Percentiles rank a stretch among this genome's conserved stretches.
Evolutionary conservation across 768 basidiomycete species (phyloP).

Genomic region (Phlebiopsis flavidoalba): DNA sequence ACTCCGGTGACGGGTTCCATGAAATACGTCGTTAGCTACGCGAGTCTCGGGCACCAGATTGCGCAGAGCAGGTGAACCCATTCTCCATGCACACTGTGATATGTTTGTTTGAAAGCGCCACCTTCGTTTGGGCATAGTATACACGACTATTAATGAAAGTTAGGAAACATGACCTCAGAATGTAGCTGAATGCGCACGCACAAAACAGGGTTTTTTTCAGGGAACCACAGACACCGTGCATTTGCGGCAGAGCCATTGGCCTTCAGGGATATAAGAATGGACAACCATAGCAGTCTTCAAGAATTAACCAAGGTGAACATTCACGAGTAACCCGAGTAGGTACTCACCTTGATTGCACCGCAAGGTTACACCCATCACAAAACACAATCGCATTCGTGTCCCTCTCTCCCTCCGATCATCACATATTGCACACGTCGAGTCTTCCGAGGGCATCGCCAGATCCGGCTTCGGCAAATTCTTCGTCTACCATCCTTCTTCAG

Average conservation of each 20-base stretch:
- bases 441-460: constrained; percentile 85
- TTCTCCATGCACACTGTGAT: constrained; percentile 74
- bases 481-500: constrained; percentile 46
- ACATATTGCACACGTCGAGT: constrained; percentile 94
- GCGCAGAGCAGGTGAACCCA: constrained; percentile 98
- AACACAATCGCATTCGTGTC: constrained; percentile 99
- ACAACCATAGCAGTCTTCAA: constrained; percentile 91
- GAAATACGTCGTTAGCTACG: constrained; percentile 89
- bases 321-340: not conserved
- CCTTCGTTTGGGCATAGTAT: constrained; percentile 95
- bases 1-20: constrained; percentile 97
- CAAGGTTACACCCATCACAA: constrained; percentile 97
- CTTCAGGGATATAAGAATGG: constrained; percentile 99
- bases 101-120: constrained; percentile 98
- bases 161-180: not conserved
- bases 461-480: constrained; percentile 91
- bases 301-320: not conserved
- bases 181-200: constrained; percentile 33
- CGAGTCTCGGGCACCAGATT: constrained; percentile 94
- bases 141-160: constrained; percentile 56
- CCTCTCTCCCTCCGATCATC: constrained; percentile 98
- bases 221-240: constrained; percentile 98
- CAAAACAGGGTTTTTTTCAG: constrained; percentile 93
- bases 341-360: constrained; percentile 94
- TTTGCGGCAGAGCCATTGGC: constrained; percentile 98